These are phyloP conservation scores for Cyclocybe aegerita DNA, from an alignment of 768 basidiomycete genomes.

Conservation along the genomic window DNA sequence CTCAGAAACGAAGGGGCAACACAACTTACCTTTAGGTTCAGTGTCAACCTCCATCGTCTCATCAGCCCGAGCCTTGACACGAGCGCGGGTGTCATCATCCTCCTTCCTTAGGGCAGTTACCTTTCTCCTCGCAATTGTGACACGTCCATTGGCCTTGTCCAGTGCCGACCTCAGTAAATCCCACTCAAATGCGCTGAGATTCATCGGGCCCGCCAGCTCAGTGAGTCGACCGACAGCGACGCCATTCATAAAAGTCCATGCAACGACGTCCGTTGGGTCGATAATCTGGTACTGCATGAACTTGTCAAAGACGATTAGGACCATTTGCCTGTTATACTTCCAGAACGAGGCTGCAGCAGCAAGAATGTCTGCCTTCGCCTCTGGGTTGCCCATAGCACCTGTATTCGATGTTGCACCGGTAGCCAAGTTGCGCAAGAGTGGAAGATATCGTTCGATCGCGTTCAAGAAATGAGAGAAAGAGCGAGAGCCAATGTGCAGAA, in stretches of 20 bases:
- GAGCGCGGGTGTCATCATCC: constrained; percentile 82
- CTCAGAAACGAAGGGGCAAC: neutral
- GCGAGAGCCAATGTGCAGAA: constrained; percentile 88
- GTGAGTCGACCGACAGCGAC: constrained; percentile 38
- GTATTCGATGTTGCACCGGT: constrained; percentile 40
- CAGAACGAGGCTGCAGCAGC: constrained; percentile 76
- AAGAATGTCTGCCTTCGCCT: constrained; percentile 73
- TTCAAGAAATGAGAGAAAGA: constrained; percentile 98
- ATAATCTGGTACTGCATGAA: constrained; percentile 98
- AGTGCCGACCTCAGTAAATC: constrained; percentile 78
- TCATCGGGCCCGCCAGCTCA: constrained; percentile 37
- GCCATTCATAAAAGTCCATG: constrained; percentile 74
- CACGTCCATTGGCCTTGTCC: constrained; percentile 90
- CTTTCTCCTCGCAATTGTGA: constrained; percentile 73
- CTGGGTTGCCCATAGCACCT: constrained; percentile 38
- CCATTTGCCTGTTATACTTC: constrained; percentile 82
- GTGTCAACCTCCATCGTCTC: constrained; percentile 74
- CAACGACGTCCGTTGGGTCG: constrained; percentile 88
- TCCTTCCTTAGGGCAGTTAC: constrained; percentile 79
- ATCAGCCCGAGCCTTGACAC: constrained; percentile 62
- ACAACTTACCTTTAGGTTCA: constrained; percentile 46
- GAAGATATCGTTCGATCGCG: constrained; percentile 92
- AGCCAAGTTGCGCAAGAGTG: constrained; percentile 66
- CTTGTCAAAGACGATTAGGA: constrained; percentile 94
- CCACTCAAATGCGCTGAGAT: constrained; percentile 75